A percentile compares a stretch with the other conserved stretches of the same genome.
Conservation (phyloP, 140 eudicot species). For the Stevia rebaudiana region DNA sequence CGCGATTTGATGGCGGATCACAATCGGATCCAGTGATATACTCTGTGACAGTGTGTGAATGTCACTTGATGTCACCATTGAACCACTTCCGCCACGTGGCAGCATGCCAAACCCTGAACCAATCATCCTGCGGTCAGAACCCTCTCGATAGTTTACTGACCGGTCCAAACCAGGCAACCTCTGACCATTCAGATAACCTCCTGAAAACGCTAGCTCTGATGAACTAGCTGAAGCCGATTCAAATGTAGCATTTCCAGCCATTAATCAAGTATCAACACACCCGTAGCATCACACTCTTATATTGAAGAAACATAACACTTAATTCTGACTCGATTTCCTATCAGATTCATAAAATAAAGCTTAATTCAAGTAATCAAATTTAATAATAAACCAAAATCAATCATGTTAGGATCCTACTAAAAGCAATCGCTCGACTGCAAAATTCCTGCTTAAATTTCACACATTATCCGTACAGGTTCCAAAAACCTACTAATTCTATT, state of each 20-base stretch:
- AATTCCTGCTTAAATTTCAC: conserved; percentile 9
- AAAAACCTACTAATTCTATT: background rate
- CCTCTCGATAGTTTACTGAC: conserved; percentile 59
- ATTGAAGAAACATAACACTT: conserved; percentile 9
- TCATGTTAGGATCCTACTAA: conserved; percentile 3
- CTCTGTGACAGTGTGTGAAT: conserved; percentile 42
- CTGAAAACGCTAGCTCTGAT: conserved; percentile 45
- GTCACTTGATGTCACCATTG: conserved; percentile 26
- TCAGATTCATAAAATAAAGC: conserved; percentile 14
- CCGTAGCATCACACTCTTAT: conserved; percentile 12
- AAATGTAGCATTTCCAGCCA: conserved; percentile 65
- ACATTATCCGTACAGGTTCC: conserved; percentile 16
- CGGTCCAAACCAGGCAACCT: conserved; percentile 54
- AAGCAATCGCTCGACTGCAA: conserved; percentile 10
- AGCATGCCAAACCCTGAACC: conserved; percentile 46
- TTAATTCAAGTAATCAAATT: background rate
- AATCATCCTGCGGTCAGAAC: conserved; percentile 43
- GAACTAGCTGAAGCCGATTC: conserved; percentile 54
- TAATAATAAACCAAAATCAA: background rate
- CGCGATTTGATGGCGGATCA: conserved; percentile 34
- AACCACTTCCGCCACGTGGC: conserved; percentile 38
- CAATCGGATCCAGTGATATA: conserved; percentile 55
- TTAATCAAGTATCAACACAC: conserved; percentile 23
- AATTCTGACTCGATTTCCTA: conserved; percentile 19
- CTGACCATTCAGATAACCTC: conserved; percentile 54